phyloP scores from a whole-genome alignment of 2,329 filamentous ascomycete species.

The Penicillium sp. region DNA sequence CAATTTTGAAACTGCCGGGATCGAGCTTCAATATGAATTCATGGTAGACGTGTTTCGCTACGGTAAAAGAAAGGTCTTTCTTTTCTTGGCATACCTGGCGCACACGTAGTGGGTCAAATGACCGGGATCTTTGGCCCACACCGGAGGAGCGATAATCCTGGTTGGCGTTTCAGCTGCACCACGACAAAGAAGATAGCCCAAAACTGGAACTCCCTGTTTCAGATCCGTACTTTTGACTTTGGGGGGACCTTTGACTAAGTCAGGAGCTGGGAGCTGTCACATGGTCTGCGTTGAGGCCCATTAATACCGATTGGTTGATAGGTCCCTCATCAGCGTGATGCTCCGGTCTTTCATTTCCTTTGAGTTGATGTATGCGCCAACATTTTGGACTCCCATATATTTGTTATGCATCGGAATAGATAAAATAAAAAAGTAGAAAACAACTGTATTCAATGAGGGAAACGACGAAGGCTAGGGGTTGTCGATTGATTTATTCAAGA shows the following conservation, averaged over 20 bases:
- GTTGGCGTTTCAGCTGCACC: constrained; percentile 12
- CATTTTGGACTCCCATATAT: too few relatives aligned
- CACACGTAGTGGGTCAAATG: constrained; percentile 9
- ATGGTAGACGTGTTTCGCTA: neutral
- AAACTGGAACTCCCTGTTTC: constrained; percentile 3
- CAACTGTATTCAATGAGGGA: too few relatives aligned
- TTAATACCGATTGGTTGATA: neutral
- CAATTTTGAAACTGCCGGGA: neutral
- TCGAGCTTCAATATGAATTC: neutral
- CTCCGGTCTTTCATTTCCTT: too few relatives aligned
- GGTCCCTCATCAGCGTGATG: too few relatives aligned
- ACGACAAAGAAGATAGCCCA: constrained; percentile 13
- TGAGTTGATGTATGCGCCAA: too few relatives aligned
- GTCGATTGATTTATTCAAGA: too few relatives aligned
- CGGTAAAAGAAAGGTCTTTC: neutral
- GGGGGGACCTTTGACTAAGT: neutral
- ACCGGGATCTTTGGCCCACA: constrained; percentile 3
- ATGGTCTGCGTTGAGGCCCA: neutral
- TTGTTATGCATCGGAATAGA: too few relatives aligned
- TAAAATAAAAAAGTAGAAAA: too few relatives aligned
- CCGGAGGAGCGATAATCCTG: constrained; percentile 1
- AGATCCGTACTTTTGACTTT: neutral
- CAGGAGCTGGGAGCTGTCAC: neutral
- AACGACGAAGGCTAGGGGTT: too few relatives aligned
- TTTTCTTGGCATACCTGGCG: neutral